phyloP scores from a whole-genome alignment of 768 basidiomycete species.

The Lactarius evosmus region DNA sequence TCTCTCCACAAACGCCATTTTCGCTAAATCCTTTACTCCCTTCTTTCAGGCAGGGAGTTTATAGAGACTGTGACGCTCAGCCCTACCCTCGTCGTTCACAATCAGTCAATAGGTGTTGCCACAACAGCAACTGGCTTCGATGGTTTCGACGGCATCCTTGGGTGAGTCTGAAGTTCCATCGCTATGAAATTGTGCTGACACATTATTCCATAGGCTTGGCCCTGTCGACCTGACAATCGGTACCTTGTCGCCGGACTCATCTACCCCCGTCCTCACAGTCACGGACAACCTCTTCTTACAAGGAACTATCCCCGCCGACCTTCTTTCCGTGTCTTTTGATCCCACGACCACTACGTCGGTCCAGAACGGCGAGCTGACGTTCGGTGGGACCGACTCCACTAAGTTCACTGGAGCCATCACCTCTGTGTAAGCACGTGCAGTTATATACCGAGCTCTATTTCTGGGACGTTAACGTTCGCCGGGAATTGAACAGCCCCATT shows the following conservation, averaged over 20 bases:
- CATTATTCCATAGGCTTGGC: constrained; percentile 46
- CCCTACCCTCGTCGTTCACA: constrained; percentile 24
- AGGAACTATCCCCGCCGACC: constrained; percentile 29
- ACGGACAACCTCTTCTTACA: constrained; percentile 36
- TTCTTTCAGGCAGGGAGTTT: background rate
- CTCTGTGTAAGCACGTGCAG: constrained; percentile 22
- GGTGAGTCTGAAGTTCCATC: constrained; percentile 20
- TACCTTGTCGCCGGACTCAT: constrained; percentile 32
- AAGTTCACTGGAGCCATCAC: constrained; percentile 36
- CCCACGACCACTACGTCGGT: constrained; percentile 25
- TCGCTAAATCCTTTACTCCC: background rate
- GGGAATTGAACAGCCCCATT: constrained; percentile 28
- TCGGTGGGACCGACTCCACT: constrained; percentile 36
- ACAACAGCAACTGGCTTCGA: constrained; percentile 28
- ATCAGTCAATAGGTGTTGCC: constrained; percentile 43
- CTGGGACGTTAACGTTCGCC: constrained; percentile 3
- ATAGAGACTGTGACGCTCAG: constrained; percentile 3
- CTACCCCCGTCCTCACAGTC: constrained; percentile 44
- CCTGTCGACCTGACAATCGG: constrained; percentile 53
- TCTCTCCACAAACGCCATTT: background rate
- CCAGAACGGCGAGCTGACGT: constrained; percentile 36
- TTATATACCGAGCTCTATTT: background rate
- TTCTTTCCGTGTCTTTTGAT: constrained; percentile 33
- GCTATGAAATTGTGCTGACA: background rate
- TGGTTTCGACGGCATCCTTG: constrained; percentile 41